Conservation (phyloP, 2,329 filamentous ascomycete species). For the Epichloe elymi region DNA sequence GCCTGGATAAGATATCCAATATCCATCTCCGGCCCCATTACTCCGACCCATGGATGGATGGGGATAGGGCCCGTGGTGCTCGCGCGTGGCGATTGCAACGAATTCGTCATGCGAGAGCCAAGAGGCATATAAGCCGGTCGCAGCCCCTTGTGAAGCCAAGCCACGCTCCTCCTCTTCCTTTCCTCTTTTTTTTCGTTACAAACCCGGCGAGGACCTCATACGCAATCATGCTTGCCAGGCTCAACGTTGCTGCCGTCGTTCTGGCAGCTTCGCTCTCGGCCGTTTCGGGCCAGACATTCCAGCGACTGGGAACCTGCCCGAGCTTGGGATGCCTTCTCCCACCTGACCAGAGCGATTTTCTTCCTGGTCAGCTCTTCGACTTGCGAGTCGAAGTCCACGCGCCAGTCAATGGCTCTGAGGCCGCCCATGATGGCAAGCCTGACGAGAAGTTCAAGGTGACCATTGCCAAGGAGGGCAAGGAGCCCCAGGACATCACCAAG, state of each 20-base stretch:
- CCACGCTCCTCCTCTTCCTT: no score
- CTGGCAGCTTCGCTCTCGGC: conserved; percentile 22
- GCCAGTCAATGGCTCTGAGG: conserved; percentile 68
- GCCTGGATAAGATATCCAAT: not conserved
- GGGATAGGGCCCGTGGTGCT: not conserved
- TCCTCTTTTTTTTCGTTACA: not conserved
- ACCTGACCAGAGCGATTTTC: conserved; percentile 60
- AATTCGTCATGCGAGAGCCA: not conserved
- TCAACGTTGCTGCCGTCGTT: conserved; percentile 21
- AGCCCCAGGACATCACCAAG: conserved; percentile 40
- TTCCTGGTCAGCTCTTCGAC: conserved; percentile 74
- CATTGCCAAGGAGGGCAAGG: conserved; percentile 50
- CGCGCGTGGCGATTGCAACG: not conserved
- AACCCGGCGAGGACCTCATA: not conserved
- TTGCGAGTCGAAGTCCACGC: conserved; percentile 73
- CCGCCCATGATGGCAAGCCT: conserved; percentile 52
- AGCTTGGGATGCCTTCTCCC: conserved; percentile 46
- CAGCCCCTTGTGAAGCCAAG: not conserved
- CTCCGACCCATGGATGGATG: not conserved
- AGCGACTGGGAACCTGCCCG: conserved; percentile 45
- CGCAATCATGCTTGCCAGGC: conserved; percentile 22
- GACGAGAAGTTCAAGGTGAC: conserved; percentile 66
- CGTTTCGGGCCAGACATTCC: conserved; percentile 44
- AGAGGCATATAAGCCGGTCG: conserved; percentile 1
- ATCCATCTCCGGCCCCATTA: not conserved